Percentiles rank a stretch among this genome's conserved stretches.
Conservation (phyloP, 2,329 filamentous ascomycete species). For the Apiospora malaysiana region DNA sequence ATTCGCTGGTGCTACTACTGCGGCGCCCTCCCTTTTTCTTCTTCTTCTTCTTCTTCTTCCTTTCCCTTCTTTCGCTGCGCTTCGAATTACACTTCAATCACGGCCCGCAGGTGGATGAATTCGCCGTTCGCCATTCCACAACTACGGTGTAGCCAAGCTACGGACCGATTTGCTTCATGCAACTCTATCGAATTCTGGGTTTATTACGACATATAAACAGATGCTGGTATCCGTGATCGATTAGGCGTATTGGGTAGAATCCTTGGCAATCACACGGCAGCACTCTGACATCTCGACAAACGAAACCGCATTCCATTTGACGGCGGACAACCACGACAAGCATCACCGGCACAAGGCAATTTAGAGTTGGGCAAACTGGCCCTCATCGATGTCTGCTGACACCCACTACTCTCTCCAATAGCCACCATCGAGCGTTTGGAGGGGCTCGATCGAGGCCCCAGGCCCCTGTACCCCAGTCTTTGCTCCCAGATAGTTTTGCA, state of each 20-base stretch:
- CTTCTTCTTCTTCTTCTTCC: no score
- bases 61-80: background rate
- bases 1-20: background rate
- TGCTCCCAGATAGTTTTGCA: background rate
- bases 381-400: conserved; percentile 10
- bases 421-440: conserved; percentile 10
- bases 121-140: background rate
- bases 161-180: conserved; percentile 15
- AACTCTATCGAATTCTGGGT: conserved; percentile 6
- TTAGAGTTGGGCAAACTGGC: conserved; percentile 17
- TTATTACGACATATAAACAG: background rate
- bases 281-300: background rate
- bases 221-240: conserved; percentile 11
- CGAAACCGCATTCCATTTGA: background rate
- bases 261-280: conserved; percentile 2
- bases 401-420: conserved; percentile 10
- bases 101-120: background rate
- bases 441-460: conserved; percentile 10
- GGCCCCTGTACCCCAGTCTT: conserved; percentile 13
- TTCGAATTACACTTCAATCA: background rate
- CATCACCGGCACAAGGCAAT: background rate
- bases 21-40: background rate
- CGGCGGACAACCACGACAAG: background rate
- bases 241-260: background rate
- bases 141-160: background rate